Evolutionary conservation across 345 rosid species (phyloP).

Genomic region (Gossypioides kirkii): DNA sequence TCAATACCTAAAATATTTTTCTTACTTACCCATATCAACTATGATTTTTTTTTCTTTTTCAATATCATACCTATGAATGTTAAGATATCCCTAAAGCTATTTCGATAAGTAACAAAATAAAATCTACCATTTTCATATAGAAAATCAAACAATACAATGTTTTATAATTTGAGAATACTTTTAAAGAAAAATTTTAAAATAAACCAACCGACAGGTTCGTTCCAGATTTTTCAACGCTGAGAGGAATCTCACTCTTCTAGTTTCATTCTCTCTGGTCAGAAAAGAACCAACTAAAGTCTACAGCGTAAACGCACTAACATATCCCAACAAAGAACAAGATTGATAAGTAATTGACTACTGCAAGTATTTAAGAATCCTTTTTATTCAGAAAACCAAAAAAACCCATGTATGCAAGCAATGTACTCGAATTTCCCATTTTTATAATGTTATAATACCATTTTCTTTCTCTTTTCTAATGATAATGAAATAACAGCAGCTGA

Average conservation of each 20-base stretch:
- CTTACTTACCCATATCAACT: too few relatives aligned
- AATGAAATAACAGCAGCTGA: conserved; percentile 12
- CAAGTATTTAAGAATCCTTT: neutral
- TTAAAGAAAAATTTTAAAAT: too few relatives aligned
- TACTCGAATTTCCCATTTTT: neutral
- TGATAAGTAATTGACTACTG: neutral
- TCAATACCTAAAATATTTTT: too few relatives aligned
- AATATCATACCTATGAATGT: too few relatives aligned
- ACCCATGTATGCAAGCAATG: neutral
- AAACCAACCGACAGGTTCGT: neutral
- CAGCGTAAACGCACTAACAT: conserved; percentile 1
- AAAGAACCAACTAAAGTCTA: conserved; percentile 9
- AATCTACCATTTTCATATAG: too few relatives aligned
- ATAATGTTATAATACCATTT: neutral
- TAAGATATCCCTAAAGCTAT: too few relatives aligned
- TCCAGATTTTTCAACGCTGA: neutral
- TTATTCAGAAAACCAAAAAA: neutral
- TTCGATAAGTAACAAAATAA: too few relatives aligned
- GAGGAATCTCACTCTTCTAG: neutral
- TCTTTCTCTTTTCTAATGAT: neutral
- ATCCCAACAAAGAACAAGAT: neutral
- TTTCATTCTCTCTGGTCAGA: conserved; percentile 10
- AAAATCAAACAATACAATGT: too few relatives aligned
- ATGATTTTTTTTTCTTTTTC: too few relatives aligned
- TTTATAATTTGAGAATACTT: too few relatives aligned